phyloP scores from a whole-genome alignment of 2,329 filamentous ascomycete species.

The Albifimbria verrucaria region DNA sequence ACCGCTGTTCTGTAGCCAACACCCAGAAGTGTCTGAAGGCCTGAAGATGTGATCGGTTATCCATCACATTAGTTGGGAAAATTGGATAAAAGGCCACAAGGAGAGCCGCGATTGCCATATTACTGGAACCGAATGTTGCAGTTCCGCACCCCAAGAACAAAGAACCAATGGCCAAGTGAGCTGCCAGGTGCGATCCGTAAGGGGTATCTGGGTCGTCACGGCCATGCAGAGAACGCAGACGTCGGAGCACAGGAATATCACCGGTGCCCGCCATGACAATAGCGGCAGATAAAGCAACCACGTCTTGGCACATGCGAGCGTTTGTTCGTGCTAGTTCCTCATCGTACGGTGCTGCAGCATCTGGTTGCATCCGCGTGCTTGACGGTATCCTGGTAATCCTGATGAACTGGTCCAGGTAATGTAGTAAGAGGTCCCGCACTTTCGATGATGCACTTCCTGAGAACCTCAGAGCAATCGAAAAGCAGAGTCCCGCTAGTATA shows the following conservation, averaged over 20 bases:
- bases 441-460: constrained; percentile 67
- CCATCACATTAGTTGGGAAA: constrained; percentile 83
- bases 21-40: constrained; percentile 98
- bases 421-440: constrained; percentile 78
- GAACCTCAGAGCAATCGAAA: constrained; percentile 70
- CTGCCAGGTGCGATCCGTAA: constrained; percentile 90
- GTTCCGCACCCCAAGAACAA: constrained; percentile 92
- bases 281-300: constrained; percentile 76
- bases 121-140: constrained; percentile 84
- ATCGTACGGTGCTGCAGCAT: constrained; percentile 61
- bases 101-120: constrained; percentile 80
- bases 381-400: constrained; percentile 63
- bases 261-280: constrained; percentile 96
- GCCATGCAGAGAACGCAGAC: constrained; percentile 83
- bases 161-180: constrained; percentile 86
- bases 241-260: constrained; percentile 79
- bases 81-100: constrained; percentile 92
- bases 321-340: constrained; percentile 78
- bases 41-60: constrained; percentile 92
- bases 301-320: constrained; percentile 85
- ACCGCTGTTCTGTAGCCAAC: constrained; percentile 83
- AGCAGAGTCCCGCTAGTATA: constrained; percentile 85
- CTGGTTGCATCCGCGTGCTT: constrained; percentile 22
- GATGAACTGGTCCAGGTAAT: constrained; percentile 84
- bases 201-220: constrained; percentile 79